Base-by-base conservation (phyloP, 2,329 filamentous ascomycete genomes). In the Nemania diffusa region DNA sequence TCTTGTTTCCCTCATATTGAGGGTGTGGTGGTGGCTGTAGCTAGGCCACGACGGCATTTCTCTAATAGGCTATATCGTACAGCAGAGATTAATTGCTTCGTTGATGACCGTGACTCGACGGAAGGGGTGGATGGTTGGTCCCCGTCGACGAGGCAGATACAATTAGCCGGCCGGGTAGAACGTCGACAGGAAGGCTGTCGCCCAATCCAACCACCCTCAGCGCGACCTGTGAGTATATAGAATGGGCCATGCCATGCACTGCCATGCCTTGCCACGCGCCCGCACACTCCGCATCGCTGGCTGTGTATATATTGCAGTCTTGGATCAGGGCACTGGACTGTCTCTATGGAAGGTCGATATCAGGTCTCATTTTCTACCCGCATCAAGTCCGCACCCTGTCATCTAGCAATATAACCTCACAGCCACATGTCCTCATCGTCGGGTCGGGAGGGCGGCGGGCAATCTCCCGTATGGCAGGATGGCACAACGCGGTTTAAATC, bases 131-230 rank as follows among this genome's bases (percentile, higher is more conserved):
- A 37, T 55, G 40, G 46, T 32, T 34, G 50, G 20, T 62, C 11
- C 46, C 40, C 40, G 44, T 61, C 44, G 40, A 52, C 55, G 37
- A 66, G 58, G 55, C 59, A 61, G 37, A 55, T 44, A 22, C 44
- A 69, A 69, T 69, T 69, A 69, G 63, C 67, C 67, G 67, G 67
- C 50, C 58, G 64, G 48, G 17, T 64, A 51, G 13, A 58, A 8
- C 15, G 20, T 13, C 17, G 27, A 48, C 26, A 8, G 46, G 29
- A 59, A 67, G 59, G 55, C 55, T 56, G 24, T 34, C 17, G n/a
- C 17, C 37, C 27, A 22, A 37, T 44, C 9, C 26, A 52, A 13
- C 2, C 13, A 26, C 20, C 15, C 48, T 34, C 26, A 46, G 46
- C 20, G 15, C 52, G 6, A 13, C 26, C 9, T 11, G 5, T 32